A percentile compares a stretch with the other conserved stretches of the same genome.
Evolutionary conservation across 163 green algal species (phyloP).

Genomic region (Chlamydomonas reinhardtii): DNA sequence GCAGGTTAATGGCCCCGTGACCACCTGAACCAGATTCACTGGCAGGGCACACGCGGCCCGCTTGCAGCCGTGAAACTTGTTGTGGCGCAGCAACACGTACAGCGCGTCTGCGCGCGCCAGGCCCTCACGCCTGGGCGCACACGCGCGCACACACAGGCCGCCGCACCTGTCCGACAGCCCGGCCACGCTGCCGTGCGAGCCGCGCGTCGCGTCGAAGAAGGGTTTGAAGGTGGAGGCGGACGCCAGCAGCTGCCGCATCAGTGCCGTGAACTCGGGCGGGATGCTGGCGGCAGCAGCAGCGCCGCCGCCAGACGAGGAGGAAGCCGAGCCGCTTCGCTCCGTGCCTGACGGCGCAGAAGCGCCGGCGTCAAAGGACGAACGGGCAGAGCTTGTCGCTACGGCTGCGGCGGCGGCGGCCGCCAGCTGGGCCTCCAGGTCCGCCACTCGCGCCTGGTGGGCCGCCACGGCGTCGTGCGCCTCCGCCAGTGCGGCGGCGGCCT

Average conservation of each 20-base stretch:
- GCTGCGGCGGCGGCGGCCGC: background rate
- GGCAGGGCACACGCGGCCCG: too few species aligned
- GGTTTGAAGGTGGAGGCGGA: conserved; percentile 24
- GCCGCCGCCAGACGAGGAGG: background rate
- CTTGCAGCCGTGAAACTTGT: too few species aligned
- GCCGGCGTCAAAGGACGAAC: too few species aligned
- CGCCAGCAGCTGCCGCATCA: conserved; percentile 45
- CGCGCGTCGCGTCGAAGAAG: conserved; percentile 22
- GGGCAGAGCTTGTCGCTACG: too few species aligned
- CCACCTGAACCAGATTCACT: too few species aligned
- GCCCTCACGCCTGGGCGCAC: too few species aligned
- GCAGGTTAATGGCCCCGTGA: too few species aligned
- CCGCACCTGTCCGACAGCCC: background rate
- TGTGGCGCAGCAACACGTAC: too few species aligned
- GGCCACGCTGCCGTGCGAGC: background rate
- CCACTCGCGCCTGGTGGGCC: background rate
- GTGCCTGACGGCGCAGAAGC: too few species aligned
- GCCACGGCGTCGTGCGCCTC: background rate
- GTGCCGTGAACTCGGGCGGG: conserved; percentile 3
- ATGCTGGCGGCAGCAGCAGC: background rate
- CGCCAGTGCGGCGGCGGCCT: background rate
- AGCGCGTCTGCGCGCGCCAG: too few species aligned
- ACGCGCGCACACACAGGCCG: too few species aligned
- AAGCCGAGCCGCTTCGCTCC: background rate
- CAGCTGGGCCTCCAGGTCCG: conserved; percentile 22